Base-by-base conservation (phyloP, 2,329 filamentous ascomycete genomes). In the Elsinoe arachidis region DNA sequence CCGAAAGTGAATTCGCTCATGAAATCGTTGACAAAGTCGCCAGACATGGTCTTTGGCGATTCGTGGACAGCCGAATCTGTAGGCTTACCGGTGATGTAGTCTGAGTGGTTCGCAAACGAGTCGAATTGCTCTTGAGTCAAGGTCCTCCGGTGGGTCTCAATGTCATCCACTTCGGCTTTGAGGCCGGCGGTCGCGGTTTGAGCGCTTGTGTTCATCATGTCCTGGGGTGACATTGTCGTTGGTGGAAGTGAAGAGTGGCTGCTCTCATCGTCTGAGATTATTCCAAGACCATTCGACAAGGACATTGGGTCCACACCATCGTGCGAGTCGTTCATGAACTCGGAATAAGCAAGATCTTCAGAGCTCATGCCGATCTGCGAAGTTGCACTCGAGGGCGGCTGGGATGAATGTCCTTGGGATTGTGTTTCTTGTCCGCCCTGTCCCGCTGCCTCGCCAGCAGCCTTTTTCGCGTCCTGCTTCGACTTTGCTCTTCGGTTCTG, bases 401-500 rank as follows among this genome's bases (percentile, higher is more conserved):
- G 33, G 9, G 54, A 56, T 6, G 49, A 37, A 15, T 53, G 21
- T 61, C 52, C 39, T 19, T 53, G 49, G 12, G 33, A 26, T 14
- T 60, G 53, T 19, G 44, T 49, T n/a, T 57, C 39, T 43, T 51
- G 47, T 14, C 35, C 46, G 12, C 26, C 14, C 35, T 57, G 56
- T 19, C 44, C 44, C 12, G n/a, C 21, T 38, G 34, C 34, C 44
- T 57, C 44, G 19, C 66, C 65, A 15, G 63, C 62, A 56, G 70
- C 66, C 65, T 78, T 79, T 68, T 78, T 78, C 52, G 70, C 66
- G 64, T 79, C 76, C 62, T 79, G 76, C 68, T 78, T 79, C 46
- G 76, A 74, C 62, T 78, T 79, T 56, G 76, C 76, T 60, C 76
- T 65, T 51, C 76, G 74, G 63, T 79, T 79, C 65, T 79, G 76